phyloP scores from a whole-genome alignment of 2,329 filamentous ascomycete genomes.

The Blumeria hordei region DNA sequence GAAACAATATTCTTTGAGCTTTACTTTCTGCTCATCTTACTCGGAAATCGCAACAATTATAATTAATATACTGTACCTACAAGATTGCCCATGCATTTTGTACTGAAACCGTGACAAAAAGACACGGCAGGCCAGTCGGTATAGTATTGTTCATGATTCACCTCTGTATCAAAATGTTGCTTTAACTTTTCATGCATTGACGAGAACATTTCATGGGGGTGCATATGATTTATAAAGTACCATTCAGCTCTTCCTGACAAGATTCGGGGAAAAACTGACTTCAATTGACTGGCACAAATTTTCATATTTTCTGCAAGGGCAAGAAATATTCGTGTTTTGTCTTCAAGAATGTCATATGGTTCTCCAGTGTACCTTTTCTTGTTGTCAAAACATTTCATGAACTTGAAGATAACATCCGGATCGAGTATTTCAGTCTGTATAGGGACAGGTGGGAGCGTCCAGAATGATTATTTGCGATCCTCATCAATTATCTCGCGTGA shows the following conservation, averaged over 20 bases:
- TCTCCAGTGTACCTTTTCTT: neutral
- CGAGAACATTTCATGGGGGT: neutral
- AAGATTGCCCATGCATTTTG: too few species aligned
- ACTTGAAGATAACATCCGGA: neutral
- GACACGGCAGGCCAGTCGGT: neutral
- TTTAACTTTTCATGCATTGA: neutral
- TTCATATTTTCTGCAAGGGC: neutral
- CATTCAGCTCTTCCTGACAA: neutral
- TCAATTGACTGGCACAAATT: neutral
- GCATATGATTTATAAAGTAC: neutral
- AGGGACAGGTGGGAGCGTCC: neutral
- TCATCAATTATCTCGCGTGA: neutral
- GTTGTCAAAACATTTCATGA: slow-evolving; percentile 1
- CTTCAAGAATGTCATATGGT: neutral
- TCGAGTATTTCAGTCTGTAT: neutral
- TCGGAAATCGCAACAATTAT: too few species aligned
- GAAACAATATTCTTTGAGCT: too few species aligned
- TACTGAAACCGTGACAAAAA: too few species aligned
- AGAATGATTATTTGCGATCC: neutral
- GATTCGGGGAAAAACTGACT: neutral
- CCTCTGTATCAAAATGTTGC: neutral
- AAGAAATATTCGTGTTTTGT: neutral
- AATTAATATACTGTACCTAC: too few species aligned
- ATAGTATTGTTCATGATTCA: neutral
- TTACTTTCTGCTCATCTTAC: too few species aligned